Base-by-base conservation (phyloP, 495 filamentous ascomycete species). In the Tuber umbilicatum region DNA sequence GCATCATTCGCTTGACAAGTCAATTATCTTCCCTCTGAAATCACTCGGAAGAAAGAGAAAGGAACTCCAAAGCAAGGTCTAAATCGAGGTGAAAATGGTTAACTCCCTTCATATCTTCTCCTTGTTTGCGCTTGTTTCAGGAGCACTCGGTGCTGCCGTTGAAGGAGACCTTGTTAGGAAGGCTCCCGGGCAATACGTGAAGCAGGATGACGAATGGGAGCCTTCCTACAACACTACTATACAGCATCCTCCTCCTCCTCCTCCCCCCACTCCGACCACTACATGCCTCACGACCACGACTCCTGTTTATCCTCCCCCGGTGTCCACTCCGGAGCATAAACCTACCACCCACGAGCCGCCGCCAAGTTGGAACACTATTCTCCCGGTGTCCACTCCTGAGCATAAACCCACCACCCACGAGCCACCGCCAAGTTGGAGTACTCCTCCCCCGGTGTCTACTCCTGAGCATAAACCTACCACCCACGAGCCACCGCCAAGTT, bases 1-100 rank as follows among this genome's bases (percentile, higher is more conserved):
- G 77, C 72, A 72, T 78, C 76, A 40, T 75, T 78, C 76, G 75
- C 77, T 78, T 68, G 64, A 73, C 60, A 71, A 79, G 69, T 42
- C 40, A 73, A n/a, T 23, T 27, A 42, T 6, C 41, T 67, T 74
- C 68, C 38, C 67, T 79, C 27, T 64, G 55, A 19, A 64, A 35
- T 35, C 55, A 35, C 27, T 64, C 55, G 68, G 70, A 74, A 42
- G 68, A 47, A 78, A 70, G 40, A 55, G 45, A 67, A 38, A 68
- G 43, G 69, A 27, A 69, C 55, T 70, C 70, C 60, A 21, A 55
- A 43, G 7, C 41, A 38, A 38, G 21, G 50, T 21, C 69, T 70
- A 42, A 35, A 41, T 42, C 16, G 27, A 78, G 77, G 68, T 39
- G 50, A 72, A 41, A 71, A 80, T 80, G 78, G 73, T 80, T 79